Evolutionary conservation across 129 eudicot genomes (phyloP), one percentile per base, ranked within the genome.

Genomic region (Erigeron canadensis): DNA sequence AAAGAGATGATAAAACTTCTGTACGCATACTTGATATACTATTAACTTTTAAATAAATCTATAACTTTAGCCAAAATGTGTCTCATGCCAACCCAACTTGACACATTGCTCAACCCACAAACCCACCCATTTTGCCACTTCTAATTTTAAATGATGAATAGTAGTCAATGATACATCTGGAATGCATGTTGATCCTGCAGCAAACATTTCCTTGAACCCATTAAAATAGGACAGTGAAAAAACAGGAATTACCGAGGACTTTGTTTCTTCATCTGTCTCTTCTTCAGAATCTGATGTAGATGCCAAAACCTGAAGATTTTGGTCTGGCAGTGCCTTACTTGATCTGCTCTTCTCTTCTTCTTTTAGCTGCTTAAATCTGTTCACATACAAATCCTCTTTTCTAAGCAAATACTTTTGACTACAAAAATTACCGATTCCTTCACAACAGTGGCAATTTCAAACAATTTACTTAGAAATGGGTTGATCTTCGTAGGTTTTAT

Each of bases 281-380:
- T 84, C 80, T 78, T 84, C 91, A 22, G 94, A 75, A 12, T 88
- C 93, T 51, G 93, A 76, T 55, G 77, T 73, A 62, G 96, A 80
- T 54, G 79, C 86, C 70, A 84, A 86, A 70, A 78, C 69, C 66
- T 86, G 76, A 79, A 72, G 74, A 61, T 77, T 79, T 50, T 80
- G 81, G 11, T 63, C 74, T 28, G 96, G 89, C 70, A 86, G 63
- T 50, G 91, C 96, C 75, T 82, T 84, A 74, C 40, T 84, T 47
- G 75, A 0, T 69, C 65, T 89, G 53, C 78, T 84, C 81, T 81
- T 79, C 58, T 87, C 96, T 42, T 81, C 91, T 68, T 87, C 89
- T 75, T 89, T 87, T 74, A 94, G 78, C 78, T 90, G 93, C 77
- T 80, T 87, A 69, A 89, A 89, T 80, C 98, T 94, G 45, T 67